Evolutionary conservation across 164 flowering plant genomes (phyloP).

Genomic region (Berberis thunbergii): DNA sequence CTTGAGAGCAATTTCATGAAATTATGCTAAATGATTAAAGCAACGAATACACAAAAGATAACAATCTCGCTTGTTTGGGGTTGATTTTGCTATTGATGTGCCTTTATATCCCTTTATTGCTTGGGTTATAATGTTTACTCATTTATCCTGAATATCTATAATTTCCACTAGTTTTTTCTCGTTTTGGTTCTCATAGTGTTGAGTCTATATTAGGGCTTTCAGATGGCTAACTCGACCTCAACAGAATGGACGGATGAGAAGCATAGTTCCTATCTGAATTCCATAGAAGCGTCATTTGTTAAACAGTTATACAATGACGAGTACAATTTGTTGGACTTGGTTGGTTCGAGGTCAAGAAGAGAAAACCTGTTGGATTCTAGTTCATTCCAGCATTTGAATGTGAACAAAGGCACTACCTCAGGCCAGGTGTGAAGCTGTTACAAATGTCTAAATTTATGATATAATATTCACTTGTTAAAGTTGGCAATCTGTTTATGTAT

Average conservation of each 20-base stretch:
- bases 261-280: slow-evolving; percentile 66
- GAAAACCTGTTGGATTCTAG: slow-evolving; percentile 14
- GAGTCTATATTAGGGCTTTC: slow-evolving; percentile 21
- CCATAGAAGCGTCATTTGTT: slow-evolving; percentile 80
- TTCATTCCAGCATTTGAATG: slow-evolving; percentile 11
- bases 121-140: too few relatives aligned
- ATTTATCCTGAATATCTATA: too few relatives aligned
- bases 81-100: too few relatives aligned
- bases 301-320: slow-evolving; percentile 30
- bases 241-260: slow-evolving; percentile 92
- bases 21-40: too few relatives aligned
- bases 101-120: too few relatives aligned
- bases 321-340: slow-evolving; percentile 27
- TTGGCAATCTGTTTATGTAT: too few relatives aligned
- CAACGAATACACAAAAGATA: too few relatives aligned
- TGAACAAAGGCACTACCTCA: slow-evolving; percentile 13
- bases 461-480: not conserved
- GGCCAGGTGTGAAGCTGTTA: slow-evolving; percentile 42
- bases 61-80: too few relatives aligned
- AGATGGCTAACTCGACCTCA: slow-evolving; percentile 17
- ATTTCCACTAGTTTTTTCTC: not conserved
- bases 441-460: too few relatives aligned
- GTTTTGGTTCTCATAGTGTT: not conserved
- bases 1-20: too few relatives aligned
- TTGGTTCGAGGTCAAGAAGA: slow-evolving; percentile 17